phyloP scores from a whole-genome alignment of 148 eudicot species.

The Rhododendron henanense region DNA sequence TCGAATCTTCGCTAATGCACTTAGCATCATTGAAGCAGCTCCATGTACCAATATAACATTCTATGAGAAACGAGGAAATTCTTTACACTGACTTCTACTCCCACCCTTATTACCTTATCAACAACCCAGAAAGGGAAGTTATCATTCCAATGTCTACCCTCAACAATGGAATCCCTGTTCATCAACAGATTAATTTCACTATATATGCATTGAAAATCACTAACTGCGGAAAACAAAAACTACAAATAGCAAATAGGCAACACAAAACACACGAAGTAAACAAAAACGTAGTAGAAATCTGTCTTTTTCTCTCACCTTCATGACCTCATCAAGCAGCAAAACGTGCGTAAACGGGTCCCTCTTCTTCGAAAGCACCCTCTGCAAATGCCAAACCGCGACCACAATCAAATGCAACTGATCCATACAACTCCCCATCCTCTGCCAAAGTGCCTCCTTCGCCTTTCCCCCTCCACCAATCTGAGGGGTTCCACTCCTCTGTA shows the following conservation, averaged over 20 bases:
- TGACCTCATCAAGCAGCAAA: conserved; percentile 75
- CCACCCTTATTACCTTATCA: not conserved
- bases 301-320: conserved; percentile 46
- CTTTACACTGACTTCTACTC: not conserved
- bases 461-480: conserved; percentile 73
- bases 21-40: not conserved
- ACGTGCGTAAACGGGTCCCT: conserved; percentile 91
- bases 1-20: not conserved
- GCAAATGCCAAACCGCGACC: conserved; percentile 91
- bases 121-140: not conserved
- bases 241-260: not conserved
- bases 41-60: not conserved
- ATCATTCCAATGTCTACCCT: not conserved
- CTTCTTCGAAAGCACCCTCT: conserved; percentile 95
- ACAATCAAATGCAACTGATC: conserved; percentile 79
- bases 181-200: not conserved
- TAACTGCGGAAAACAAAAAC: not conserved
- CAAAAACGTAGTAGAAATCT: not conserved
- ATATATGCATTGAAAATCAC: conserved; percentile 23
- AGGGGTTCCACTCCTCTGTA: conserved; percentile 86
- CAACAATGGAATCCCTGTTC: not conserved
- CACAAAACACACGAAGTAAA: not conserved
- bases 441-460: conserved; percentile 88
- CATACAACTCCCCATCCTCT: conserved; percentile 73
- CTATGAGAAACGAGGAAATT: not conserved